phyloP scores from a whole-genome alignment of 805 yeast genomes.

The Torulaspora gathmanii region DNA sequence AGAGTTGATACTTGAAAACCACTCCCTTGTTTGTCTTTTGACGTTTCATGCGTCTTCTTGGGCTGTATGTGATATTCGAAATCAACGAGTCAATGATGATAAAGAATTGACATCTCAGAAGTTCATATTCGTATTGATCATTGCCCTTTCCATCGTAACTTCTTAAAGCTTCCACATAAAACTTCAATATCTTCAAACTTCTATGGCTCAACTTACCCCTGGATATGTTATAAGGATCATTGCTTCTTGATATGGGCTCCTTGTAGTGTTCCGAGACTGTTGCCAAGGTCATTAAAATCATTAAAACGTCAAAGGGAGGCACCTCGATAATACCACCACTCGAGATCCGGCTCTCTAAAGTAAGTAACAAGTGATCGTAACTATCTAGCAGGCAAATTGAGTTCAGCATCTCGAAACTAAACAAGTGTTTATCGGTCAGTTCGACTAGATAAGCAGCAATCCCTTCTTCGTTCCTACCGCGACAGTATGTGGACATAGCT shows the following conservation, averaged over 20 bases:
- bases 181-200: constrained; percentile 31
- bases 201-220: constrained; percentile 34
- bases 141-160: constrained; percentile 17
- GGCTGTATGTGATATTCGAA: constrained; percentile 5
- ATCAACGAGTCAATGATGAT: constrained; percentile 21
- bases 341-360: constrained; percentile 32
- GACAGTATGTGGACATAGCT: neutral
- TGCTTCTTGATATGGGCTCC: constrained; percentile 22
- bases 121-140: constrained; percentile 20
- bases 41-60: constrained; percentile 12
- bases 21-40: constrained; percentile 15
- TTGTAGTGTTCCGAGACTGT: constrained; percentile 34
- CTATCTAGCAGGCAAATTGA: constrained; percentile 32
- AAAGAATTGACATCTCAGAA: constrained; percentile 33
- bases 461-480: neutral
- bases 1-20: neutral
- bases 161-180: constrained; percentile 19
- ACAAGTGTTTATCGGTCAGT: constrained; percentile 19
- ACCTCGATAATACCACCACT: constrained; percentile 12
- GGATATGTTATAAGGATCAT: constrained; percentile 28
- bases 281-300: constrained; percentile 37
- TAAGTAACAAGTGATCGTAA: constrained; percentile 37
- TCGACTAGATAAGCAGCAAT: constrained; percentile 28
- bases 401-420: constrained; percentile 29
- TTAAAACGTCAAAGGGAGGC: constrained; percentile 36